Evolutionary conservation across 1,284 basidiomycete species (phyloP), one percentile per base, ranked within the genome.

Genomic region (Pterulicium gracile): DNA sequence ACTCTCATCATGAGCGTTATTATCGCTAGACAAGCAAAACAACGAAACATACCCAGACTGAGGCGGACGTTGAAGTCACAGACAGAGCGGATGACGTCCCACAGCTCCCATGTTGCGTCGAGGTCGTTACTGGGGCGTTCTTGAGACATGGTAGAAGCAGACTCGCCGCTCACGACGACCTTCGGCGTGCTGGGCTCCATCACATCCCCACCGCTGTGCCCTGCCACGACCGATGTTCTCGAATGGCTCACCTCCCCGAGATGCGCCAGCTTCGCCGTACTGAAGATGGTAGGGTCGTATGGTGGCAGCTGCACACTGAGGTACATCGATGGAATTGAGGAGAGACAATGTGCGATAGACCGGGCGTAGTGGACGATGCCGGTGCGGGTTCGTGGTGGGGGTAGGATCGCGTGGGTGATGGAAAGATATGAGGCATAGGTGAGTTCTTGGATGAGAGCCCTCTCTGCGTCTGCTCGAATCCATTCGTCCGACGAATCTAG

Each of bases 81-180:
- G 15, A 97, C 72, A 2, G 82, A 81, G 49, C 93, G 75, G 49
- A 98, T 88, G 42, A 83, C 76, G 62, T 98, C 94, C 96, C 96
- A 99, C 73, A 93, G 92, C 61, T 98, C 94, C 94, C 95, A 99
- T 1, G 88, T 90, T 3, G 79, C 81, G 57, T 86, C 84, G 18
- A 88, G 72, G 53, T 90, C 84, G 4, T 71, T 70, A 18, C 36
- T 39, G 15, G 36, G 36, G 7, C 36, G n/a, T 52, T 74, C 75
- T 44, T 69, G 63, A 13, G 60, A 63, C 24, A 59, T 60, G 39
- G 46, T 42, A 34, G 50, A 59, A 24, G 60, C 58, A 1, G 36
- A 15, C 15, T 21, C 43, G 15, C 45, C 44, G 0, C 67, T 62
- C 12, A 68, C 57, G 1, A 67, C 51, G 19, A 68, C 53, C 13